A percentile compares a stretch with the other conserved stretches of the same genome.
Conservation (phyloP, 768 basidiomycete genomes). For the Pleurotus eryngii region DNA sequence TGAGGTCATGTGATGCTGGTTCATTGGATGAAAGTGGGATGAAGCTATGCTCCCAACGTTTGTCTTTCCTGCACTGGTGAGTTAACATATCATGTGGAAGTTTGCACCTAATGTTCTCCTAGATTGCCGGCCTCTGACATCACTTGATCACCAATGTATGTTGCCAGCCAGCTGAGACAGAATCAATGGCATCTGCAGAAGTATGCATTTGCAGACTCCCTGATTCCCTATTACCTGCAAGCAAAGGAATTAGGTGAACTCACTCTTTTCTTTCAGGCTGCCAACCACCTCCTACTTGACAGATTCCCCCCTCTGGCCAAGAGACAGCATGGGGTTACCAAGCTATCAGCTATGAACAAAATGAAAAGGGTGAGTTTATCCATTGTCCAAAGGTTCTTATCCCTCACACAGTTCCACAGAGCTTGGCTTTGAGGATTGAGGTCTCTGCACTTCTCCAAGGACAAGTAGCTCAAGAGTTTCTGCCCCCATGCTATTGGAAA, state of each 20-base stretch:
- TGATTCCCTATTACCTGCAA: no score
- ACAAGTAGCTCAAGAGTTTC: not conserved
- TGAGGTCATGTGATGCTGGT: not conserved
- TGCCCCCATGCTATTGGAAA: not conserved
- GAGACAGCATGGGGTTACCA: not conserved
- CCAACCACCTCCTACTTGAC: not conserved
- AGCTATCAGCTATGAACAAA: not conserved
- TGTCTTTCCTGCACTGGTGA: no score
- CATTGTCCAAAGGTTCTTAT: not conserved
- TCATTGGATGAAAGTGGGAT: not conserved
- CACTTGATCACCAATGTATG: no score
- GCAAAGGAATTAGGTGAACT: no score
- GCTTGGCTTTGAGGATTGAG: not conserved
- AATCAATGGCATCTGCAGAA: no score
- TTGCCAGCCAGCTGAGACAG: no score
- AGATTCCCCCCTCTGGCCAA: not conserved
- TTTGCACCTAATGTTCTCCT: no score
- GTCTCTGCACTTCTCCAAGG: not conserved
- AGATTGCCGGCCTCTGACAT: no score
- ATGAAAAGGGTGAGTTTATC: not conserved
- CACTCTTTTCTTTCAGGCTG: no score
- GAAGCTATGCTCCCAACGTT: no score
- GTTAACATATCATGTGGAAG: no score
- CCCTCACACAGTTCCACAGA: not conserved
- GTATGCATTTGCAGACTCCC: no score